Percentiles rank a stretch among this genome's conserved stretches.
Evolutionary conservation across 345 rosid species (phyloP).

Genomic region (Nephelium lappaceum): DNA sequence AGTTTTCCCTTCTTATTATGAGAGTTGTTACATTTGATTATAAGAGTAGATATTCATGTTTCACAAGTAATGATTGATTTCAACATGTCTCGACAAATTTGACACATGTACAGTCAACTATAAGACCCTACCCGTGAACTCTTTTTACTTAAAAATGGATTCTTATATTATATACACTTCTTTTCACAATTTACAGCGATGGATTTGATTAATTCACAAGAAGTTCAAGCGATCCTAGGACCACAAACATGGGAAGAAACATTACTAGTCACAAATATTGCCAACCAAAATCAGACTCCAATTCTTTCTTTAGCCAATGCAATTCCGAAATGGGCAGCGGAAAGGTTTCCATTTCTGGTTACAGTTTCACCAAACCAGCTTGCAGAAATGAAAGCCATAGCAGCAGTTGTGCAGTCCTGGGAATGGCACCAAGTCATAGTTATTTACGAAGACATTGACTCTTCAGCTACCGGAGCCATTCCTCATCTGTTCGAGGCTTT

Average conservation of each 20-base stretch:
- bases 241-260: constrained; percentile 35
- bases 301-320: constrained; percentile 23
- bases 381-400: constrained; percentile 33
- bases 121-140: too few relatives aligned
- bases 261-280: constrained; percentile 17
- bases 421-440: constrained; percentile 24
- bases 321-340: constrained; percentile 25
- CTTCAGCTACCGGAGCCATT: constrained; percentile 10
- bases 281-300: constrained; percentile 20
- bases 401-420: too few relatives aligned
- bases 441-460: constrained; percentile 24
- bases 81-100: too few relatives aligned
- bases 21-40: too few relatives aligned
- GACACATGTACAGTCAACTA: too few relatives aligned
- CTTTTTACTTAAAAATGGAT: too few relatives aligned
- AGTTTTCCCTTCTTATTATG: too few relatives aligned
- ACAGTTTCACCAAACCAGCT: constrained; percentile 23
- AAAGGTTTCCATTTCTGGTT: constrained; percentile 29
- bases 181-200: too few relatives aligned
- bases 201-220: not conserved
- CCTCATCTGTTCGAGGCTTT: constrained; percentile 22
- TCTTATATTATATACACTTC: too few relatives aligned
- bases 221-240: constrained; percentile 37
- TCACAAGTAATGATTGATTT: too few relatives aligned
- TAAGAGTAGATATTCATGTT: too few relatives aligned